Base-by-base conservation (phyloP, 2,329 filamentous ascomycete genomes). In the Colletotrichum incanum region DNA sequence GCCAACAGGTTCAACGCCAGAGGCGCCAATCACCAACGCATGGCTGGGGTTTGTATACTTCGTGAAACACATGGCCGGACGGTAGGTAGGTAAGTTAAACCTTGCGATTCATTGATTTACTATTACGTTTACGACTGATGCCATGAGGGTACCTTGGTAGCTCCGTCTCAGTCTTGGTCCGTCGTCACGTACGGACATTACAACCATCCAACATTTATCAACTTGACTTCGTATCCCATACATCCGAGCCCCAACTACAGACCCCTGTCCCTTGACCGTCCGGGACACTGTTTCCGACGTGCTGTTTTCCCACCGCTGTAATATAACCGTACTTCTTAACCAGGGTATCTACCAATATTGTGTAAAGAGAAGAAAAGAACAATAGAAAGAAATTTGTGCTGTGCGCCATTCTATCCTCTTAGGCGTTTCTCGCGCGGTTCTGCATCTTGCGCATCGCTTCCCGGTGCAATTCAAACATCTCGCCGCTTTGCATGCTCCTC, bases 361-460 rank as follows among this genome's bases (percentile, higher is more conserved):
- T 34, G 43, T 28, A 18, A 37, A 14, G 41, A 56, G 23, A 20
- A 39, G 47, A 41, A 26, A 59, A 16, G 6, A 58, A 45, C 45
- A 63, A 18, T 18, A 20, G 5, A 14, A 56, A 34, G 18, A 26
- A 45, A 49, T 31, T 26, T 34, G 55, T 26, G 23, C 20, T 60
- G 26, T 20, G 55, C 20, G 39, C 20, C 20, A 26, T 9, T 54
- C 4, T 18, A 41, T 26, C 37, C 6, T 47, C 59, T 72, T 23
- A 74, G 20, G 55, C 41, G 26, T 84, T 78, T 75, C 80, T 84
- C 1, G 84, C 84, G 31, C 79, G 76, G 45, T 81, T 82, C 77
- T 98, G 95, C 91, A 98, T 93, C 80, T 87, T 91, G 74, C 93
- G 87, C 89, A 98, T 88, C 1, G 93, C 93, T 74, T 95, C 92